phyloP scores from a whole-genome alignment of 768 basidiomycete genomes.

The Exidia glandulosa region DNA sequence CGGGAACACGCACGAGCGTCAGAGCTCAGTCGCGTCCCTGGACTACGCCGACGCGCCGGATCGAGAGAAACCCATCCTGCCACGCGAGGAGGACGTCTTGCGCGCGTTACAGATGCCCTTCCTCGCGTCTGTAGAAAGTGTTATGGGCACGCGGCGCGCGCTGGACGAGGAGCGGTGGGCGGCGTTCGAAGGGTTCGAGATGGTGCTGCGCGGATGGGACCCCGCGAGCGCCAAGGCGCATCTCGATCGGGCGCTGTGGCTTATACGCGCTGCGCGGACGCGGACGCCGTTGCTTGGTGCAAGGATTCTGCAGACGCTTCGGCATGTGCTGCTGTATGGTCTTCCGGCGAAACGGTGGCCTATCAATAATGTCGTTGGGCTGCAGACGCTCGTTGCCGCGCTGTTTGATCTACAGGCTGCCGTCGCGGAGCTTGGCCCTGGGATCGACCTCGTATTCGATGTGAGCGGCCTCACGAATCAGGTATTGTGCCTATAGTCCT shows the following conservation, averaged over 20 bases:
- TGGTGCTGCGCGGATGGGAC: slow-evolving; percentile 45
- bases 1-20: not conserved
- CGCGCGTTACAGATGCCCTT: not conserved
- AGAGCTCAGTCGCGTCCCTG: not conserved
- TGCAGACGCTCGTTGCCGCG: not conserved
- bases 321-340: slow-evolving; percentile 31
- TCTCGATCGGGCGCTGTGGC: slow-evolving; percentile 59
- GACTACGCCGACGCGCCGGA: not conserved
- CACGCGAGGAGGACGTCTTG: not conserved
- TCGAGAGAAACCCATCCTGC: not conserved
- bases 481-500: too few species aligned
- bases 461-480: not conserved
- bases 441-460: slow-evolving; percentile 30
- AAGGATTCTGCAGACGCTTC: slow-evolving; percentile 40
- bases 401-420: slow-evolving; percentile 5
- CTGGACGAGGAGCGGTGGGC: slow-evolving; percentile 42
- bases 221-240: slow-evolving; percentile 45
- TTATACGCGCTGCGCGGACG: slow-evolving; percentile 47
- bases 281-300: slow-evolving; percentile 31
- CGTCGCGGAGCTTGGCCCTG: slow-evolving; percentile 22
- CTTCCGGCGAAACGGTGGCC: slow-evolving; percentile 28
- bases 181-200: slow-evolving; percentile 53
- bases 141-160: not conserved
- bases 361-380: not conserved
- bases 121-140: too few species aligned